Percentiles rank a stretch among this genome's conserved stretches.
phyloP scores from a whole-genome alignment of 2,329 filamentous ascomycete species.

The Tolypocladium sp. region DNA sequence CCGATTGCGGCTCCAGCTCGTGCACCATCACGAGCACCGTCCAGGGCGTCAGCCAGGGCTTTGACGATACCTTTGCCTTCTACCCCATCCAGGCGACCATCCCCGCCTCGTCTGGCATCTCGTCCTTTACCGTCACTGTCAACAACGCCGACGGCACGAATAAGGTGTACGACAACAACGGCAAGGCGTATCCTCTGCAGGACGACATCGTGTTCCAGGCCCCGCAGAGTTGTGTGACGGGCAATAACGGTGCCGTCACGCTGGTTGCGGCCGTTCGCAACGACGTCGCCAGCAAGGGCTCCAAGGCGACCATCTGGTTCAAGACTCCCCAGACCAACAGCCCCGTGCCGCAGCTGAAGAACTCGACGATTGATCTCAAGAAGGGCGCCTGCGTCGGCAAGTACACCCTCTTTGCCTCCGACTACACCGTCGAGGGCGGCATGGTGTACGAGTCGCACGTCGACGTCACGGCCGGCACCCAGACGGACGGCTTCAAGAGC shows the following conservation, averaged over 20 bases:
- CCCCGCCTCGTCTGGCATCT: conserved; percentile 47
- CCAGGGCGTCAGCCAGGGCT: conserved; percentile 42
- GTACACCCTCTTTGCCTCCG: conserved; percentile 38
- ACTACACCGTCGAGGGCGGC: conserved; percentile 33
- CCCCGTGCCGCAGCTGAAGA: conserved; percentile 31
- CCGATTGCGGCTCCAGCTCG: conserved; percentile 28
- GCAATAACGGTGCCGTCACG: conserved; percentile 30
- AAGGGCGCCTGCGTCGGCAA: conserved; percentile 34
- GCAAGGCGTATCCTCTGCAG: conserved; percentile 41
- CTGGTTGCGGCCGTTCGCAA: conserved; percentile 40
- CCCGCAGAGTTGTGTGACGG: conserved; percentile 46
- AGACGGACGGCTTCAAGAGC: conserved; percentile 39
- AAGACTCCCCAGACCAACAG: conserved; percentile 29
- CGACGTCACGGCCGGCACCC: conserved; percentile 32
- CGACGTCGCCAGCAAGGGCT: conserved; percentile 31
- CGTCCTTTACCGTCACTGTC: conserved; percentile 48
- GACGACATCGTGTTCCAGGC: conserved; percentile 46
- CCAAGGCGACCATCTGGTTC: conserved; percentile 33
- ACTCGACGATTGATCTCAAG: conserved; percentile 26
- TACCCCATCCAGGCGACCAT: conserved; percentile 42
- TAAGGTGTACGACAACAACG: conserved; percentile 46
- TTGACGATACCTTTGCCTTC: conserved; percentile 53
- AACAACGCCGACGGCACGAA: conserved; percentile 36
- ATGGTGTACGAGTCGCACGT: conserved; percentile 34
- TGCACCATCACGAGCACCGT: conserved; percentile 36